Conservation (phyloP, 352 stramenopile genomes). For the Phytophthora palmivora region DNA sequence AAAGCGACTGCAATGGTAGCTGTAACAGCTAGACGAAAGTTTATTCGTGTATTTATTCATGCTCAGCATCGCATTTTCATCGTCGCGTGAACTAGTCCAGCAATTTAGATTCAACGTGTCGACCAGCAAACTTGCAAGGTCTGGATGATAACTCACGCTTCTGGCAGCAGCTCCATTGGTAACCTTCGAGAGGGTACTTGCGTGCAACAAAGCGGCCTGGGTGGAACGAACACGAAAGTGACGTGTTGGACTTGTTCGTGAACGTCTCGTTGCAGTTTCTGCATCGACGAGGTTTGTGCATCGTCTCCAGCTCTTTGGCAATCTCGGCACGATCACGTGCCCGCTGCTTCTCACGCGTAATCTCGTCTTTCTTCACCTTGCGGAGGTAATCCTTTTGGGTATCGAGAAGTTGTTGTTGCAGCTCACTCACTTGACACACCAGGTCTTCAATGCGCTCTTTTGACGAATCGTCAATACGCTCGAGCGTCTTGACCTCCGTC, state of each 20-base stretch:
- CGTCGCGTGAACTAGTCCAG: conserved; percentile 38
- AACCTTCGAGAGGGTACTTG: conserved; percentile 83
- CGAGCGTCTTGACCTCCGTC: conserved; percentile 80
- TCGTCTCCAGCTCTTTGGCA: conserved; percentile 71
- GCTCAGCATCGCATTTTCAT: conserved; percentile 15
- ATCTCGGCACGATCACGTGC: conserved; percentile 71
- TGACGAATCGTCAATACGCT: conserved; percentile 77
- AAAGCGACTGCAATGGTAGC: conserved; percentile 5
- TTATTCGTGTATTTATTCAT: conserved; percentile 29
- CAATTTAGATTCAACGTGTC: conserved; percentile 76
- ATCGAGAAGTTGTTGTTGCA: conserved; percentile 80
- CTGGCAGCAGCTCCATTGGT: conserved; percentile 87
- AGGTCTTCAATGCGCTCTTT: conserved; percentile 84
- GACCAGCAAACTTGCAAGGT: conserved; percentile 81
- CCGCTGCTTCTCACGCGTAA: conserved; percentile 71
- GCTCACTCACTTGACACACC: conserved; percentile 67
- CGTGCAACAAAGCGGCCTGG: conserved; percentile 76
- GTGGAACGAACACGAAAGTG: conserved; percentile 82
- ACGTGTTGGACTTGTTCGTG: conserved; percentile 84
- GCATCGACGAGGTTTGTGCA: conserved; percentile 80
- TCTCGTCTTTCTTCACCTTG: conserved; percentile 82
- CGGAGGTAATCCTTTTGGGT: conserved; percentile 83
- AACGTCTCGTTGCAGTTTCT: conserved; percentile 87
- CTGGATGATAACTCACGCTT: conserved; percentile 82
- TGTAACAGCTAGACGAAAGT: conserved; percentile 14